A percentile compares a stretch with the other conserved stretches of the same genome.
phyloP scores from a whole-genome alignment of 768 basidiomycete genomes.

The Paxillus involutus region DNA sequence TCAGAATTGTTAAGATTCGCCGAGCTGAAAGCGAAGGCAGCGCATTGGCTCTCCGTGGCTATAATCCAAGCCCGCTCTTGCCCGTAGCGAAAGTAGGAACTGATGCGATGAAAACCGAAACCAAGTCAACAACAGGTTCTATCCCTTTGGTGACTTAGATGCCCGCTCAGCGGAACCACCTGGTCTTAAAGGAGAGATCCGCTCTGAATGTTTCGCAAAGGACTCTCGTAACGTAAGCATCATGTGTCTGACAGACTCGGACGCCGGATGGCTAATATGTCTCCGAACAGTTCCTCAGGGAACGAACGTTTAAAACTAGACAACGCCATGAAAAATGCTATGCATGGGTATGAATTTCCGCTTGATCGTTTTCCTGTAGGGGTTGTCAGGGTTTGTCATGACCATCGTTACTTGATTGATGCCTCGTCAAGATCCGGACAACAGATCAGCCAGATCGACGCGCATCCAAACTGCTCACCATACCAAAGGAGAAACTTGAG shows the following conservation, averaged over 20 bases:
- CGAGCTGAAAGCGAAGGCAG: neutral
- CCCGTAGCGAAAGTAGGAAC: neutral
- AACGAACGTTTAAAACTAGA: neutral
- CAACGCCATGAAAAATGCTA: neutral
- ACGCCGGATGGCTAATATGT: neutral
- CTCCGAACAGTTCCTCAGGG: neutral
- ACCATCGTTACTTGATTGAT: too few species aligned
- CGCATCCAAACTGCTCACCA: too few species aligned
- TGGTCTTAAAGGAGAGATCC: neutral
- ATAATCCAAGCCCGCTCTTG: neutral
- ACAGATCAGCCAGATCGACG: too few species aligned
- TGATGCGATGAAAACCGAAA: neutral
- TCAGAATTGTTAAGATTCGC: conserved; percentile 1
- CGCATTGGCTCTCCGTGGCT: conserved; percentile 1
- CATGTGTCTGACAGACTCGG: neutral
- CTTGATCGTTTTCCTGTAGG: neutral
- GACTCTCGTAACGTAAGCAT: neutral
- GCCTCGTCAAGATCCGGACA: too few species aligned
- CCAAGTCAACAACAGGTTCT: neutral
- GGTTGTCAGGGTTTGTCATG: neutral
- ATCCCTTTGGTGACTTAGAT: neutral
- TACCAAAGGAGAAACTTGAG: too few species aligned
- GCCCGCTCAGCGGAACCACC: neutral
- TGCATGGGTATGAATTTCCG: neutral
- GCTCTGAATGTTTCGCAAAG: neutral